Evolutionary conservation across 2,329 filamentous ascomycete species (phyloP), one percentile per base, ranked within the genome.

Genomic region (Trichophyton simii): DNA sequence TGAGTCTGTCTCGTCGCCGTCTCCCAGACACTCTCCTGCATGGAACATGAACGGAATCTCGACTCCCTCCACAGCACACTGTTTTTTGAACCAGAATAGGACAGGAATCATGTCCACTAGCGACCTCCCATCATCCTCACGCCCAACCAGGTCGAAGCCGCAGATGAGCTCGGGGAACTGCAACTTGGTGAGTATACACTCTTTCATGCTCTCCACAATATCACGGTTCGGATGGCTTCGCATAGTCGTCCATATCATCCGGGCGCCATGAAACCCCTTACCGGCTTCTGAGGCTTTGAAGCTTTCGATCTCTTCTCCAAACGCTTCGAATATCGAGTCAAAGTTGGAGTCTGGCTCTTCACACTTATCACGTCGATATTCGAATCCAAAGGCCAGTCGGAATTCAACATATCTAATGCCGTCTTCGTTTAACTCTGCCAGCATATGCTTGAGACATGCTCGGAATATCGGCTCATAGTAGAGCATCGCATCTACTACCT

Each of bases 21-120:
- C 85, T 15, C 89, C 90, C 0, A 95, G 83, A 38, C 85, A 89
- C 75, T 96, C 91, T 65, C 91, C 92, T 0, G 92, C 91, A 72
- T 96, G 91, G 77, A 97, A 95, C 78, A 95, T 95, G 78, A 96
- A 96, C 0, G 92, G 92, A 8, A 99, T 85, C 58, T 90, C 84
- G 42, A 96, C 82, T 1, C 82, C 84, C 68, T 90, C 86, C 69
- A 88, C 81, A 0, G 83, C 82, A 72, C 91, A 96, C 67, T 87
- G 83, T 73, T 92, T 91, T 65, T 86, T 86, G 80, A 97, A 96
- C 90, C 90, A 96, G 73, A 96, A 92, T 0, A 97, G 78, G 69
- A 95, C 84, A 0, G 91, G 91, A 0, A 92, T 81, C 2, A 95
- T 76, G 66, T 94, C 88, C 34, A 82, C 80, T 28, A 96, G 82